Base-by-base conservation (phyloP, 2,329 filamentous ascomycete genomes). In the Fusarium sp. region DNA sequence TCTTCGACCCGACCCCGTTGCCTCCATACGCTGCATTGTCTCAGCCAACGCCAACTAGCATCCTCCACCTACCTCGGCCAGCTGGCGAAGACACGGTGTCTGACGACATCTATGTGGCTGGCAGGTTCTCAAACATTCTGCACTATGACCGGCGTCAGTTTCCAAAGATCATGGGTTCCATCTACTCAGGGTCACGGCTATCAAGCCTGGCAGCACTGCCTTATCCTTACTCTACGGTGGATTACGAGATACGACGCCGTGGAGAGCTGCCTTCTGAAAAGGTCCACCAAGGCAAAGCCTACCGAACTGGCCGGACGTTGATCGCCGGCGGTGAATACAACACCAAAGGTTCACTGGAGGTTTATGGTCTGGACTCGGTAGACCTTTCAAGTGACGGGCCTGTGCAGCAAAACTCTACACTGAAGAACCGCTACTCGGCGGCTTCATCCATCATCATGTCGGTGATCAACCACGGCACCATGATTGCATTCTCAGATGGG, bases 251-350 rank as follows among this genome's bases (percentile, higher is more conserved):
- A 4, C 78, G 88, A 2, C 81, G 83, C 5, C 78, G 79, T 6
- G 83, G 82, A 19, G 79, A 84, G 57, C 77, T 89, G 19, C 84
- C 86, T 10, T 75, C 81, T 50, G 82, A 85, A 52, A 82, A 82
- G 62, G 79, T 86, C 11, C 78, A 75, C 61, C 77, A 79, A 15
- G 81, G 81, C n/a, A 89, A 89, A 66, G 76, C 70, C n/a, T 73
- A 75, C 0, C 69, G 76, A 0, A 83, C 75, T 11, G 84, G 88
- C 1, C 82, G 88, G 41, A 93, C 90, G 0, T 77, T 97, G 25
- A 85, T 97, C 47, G 91, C 92, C 3, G 91, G 91, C 35, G 94
- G 93, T 6, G 91, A 94, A 72, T 97, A 97, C 78, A 96, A 95
- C 68, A 92, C 90, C 29, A 93, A 95, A 74, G 94, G 94, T 1